phyloP scores from a whole-genome alignment of 2,329 filamentous ascomycete genomes.

The Scedosporium boydii region DNA sequence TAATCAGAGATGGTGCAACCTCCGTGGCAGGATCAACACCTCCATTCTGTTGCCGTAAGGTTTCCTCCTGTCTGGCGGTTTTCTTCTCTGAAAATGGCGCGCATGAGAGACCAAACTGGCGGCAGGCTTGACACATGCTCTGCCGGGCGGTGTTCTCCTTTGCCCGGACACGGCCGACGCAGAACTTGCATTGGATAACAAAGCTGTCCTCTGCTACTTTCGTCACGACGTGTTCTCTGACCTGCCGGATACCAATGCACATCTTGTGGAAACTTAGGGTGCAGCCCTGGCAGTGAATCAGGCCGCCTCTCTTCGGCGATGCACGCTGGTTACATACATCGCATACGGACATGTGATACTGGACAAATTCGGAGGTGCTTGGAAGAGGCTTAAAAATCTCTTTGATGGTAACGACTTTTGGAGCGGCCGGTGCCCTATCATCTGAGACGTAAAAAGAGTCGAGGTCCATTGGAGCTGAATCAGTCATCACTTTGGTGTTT shows the following conservation, averaged over 20 bases:
- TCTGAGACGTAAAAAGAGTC: conserved; percentile 44
- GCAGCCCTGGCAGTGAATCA: conserved; percentile 89
- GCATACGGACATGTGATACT: conserved; percentile 61
- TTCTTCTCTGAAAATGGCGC: conserved; percentile 63
- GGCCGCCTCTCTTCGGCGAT: conserved; percentile 49
- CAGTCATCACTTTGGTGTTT: conserved; percentile 34
- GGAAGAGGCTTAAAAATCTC: conserved; percentile 63
- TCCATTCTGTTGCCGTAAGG: conserved; percentile 66
- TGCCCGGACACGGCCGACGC: conserved; percentile 57
- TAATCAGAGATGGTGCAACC: conserved; percentile 55
- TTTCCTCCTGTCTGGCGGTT: conserved; percentile 73
- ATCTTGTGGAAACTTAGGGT: conserved; percentile 71
- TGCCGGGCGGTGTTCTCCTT: conserved; percentile 60
- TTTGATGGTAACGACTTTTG: conserved; percentile 54
- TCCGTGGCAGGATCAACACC: conserved; percentile 66
- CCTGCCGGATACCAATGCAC: conserved; percentile 66
- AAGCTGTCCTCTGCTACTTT: conserved; percentile 71
- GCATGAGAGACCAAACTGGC: conserved; percentile 57
- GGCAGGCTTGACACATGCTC: conserved; percentile 63
- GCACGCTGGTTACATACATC: conserved; percentile 56
- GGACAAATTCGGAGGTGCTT: conserved; percentile 55
- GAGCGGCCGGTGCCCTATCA: conserved; percentile 30
- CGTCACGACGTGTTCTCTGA: conserved; percentile 79
- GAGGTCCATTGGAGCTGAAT: conserved; percentile 47
- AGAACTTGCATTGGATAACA: conserved; percentile 82